phyloP scores from a whole-genome alignment of 2,329 filamentous ascomycete genomes.

The Aspergillus sp. region DNA sequence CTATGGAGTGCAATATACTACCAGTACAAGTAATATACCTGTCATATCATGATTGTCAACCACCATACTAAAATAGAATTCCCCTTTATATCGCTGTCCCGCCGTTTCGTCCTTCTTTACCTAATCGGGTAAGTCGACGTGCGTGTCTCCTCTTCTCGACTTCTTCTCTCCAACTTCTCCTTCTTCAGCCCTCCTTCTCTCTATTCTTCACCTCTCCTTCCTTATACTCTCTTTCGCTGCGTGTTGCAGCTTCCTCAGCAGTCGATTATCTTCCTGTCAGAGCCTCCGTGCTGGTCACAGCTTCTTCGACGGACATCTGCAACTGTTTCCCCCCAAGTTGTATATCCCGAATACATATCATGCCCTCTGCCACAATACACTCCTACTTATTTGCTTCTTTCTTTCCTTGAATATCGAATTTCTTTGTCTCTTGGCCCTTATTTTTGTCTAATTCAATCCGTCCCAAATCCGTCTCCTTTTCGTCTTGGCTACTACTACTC shows the following conservation, averaged over 20 bases:
- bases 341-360: not conserved
- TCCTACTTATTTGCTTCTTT: not conserved
- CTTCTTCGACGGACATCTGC: not conserved
- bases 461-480: not conserved
- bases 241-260: not conserved
- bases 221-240: not conserved
- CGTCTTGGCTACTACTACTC: not conserved
- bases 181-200: not conserved
- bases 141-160: not conserved
- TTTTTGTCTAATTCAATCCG: not conserved
- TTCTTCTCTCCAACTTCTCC: not conserved
- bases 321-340: not conserved
- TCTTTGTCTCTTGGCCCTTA: not conserved
- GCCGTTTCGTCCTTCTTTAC: conserved; percentile 1
- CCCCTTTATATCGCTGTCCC: not conserved
- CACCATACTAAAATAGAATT: not conserved
- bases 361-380: not conserved
- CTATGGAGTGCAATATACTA: too few species aligned
- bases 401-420: not conserved
- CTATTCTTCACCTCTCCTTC: not conserved
- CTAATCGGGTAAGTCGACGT: not conserved
- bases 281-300: not conserved
- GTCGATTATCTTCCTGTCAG: not conserved
- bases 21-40: too few species aligned
- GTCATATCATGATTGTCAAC: too few species aligned